phyloP scores from a whole-genome alignment of 805 yeast species.

The Schwanniomyces pseudopolymorphus region DNA sequence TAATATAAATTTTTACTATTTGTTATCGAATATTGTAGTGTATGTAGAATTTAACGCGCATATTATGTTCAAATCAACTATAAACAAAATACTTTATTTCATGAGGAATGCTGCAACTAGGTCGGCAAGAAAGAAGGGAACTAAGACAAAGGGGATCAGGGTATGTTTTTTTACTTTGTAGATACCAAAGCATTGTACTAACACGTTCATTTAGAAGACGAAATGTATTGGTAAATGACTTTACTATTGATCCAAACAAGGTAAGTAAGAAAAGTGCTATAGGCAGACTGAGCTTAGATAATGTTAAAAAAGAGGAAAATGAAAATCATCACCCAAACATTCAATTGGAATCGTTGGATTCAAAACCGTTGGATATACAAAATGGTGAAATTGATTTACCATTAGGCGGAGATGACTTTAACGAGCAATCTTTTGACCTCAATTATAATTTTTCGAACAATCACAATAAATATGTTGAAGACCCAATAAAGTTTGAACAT shows the following conservation, averaged over 20 bases:
- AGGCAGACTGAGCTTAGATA: constrained; percentile 23
- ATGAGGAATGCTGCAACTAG: constrained; percentile 1
- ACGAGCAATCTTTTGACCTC: not conserved
- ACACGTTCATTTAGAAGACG: constrained; percentile 8
- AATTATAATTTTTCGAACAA: not conserved
- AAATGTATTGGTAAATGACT: constrained; percentile 6
- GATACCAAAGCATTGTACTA: not conserved
- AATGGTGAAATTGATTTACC: not conserved
- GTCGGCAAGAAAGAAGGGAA: constrained; percentile 21
- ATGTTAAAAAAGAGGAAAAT: constrained; percentile 20
- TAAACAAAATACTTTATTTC: not conserved
- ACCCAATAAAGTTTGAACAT: not conserved
- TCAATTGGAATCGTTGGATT: not conserved
- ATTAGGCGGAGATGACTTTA: not conserved
- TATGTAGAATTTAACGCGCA: not conserved
- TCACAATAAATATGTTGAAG: not conserved
- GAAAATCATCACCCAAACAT: not conserved
- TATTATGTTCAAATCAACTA: not conserved
- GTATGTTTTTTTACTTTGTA: constrained; percentile 25
- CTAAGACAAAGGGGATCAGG: constrained; percentile 42
- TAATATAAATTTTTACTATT: constrained; percentile 13
- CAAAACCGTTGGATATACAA: not conserved
- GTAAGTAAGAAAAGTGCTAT: not conserved
- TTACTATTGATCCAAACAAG: constrained; percentile 4
- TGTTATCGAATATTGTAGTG: too few species aligned